These are phyloP conservation scores for Fusarium armeniacum DNA, from an alignment of 2,329 filamentous ascomycete genomes.

Conservation along the genomic window DNA sequence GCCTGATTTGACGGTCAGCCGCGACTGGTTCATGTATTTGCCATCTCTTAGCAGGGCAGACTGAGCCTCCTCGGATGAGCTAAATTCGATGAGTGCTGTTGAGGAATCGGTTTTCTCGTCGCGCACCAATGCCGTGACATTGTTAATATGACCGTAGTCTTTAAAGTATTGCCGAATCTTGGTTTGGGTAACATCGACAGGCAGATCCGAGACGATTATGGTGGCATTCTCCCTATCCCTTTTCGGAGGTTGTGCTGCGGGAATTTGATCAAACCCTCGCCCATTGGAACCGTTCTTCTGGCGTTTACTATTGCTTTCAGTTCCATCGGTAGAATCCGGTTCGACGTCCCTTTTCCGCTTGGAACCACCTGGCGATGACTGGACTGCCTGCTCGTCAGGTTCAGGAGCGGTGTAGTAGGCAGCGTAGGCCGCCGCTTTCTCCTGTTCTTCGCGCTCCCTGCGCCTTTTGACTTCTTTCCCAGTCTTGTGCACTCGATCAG, in stretches of 20 bases:
- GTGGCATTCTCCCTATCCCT: constrained; percentile 93
- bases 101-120: constrained; percentile 72
- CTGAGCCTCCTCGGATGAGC: constrained; percentile 81
- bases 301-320: constrained; percentile 75
- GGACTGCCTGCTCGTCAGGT: constrained; percentile 40
- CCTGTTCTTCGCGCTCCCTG: constrained; percentile 74
- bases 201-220: constrained; percentile 83
- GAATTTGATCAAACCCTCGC: constrained; percentile 41
- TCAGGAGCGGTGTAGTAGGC: constrained; percentile 55
- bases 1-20: constrained; percentile 81
- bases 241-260: constrained; percentile 63
- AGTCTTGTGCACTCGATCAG: constrained; percentile 79
- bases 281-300: constrained; percentile 63
- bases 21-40: constrained; percentile 80
- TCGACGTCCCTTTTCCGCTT: constrained; percentile 83
- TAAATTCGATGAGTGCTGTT: constrained; percentile 88
- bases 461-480: constrained; percentile 73
- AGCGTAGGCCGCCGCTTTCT: constrained; percentile 68
- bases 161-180: constrained; percentile 91
- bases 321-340: constrained; percentile 56
- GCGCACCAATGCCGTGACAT: constrained; percentile 74
- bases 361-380: constrained; percentile 59
- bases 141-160: constrained; percentile 87
- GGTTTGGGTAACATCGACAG: constrained; percentile 75
- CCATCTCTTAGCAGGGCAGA: constrained; percentile 85